A percentile compares a stretch with the other conserved stretches of the same genome.
phyloP scores from a whole-genome alignment of 768 basidiomycete species.

The Auriscalpium vulgare region DNA sequence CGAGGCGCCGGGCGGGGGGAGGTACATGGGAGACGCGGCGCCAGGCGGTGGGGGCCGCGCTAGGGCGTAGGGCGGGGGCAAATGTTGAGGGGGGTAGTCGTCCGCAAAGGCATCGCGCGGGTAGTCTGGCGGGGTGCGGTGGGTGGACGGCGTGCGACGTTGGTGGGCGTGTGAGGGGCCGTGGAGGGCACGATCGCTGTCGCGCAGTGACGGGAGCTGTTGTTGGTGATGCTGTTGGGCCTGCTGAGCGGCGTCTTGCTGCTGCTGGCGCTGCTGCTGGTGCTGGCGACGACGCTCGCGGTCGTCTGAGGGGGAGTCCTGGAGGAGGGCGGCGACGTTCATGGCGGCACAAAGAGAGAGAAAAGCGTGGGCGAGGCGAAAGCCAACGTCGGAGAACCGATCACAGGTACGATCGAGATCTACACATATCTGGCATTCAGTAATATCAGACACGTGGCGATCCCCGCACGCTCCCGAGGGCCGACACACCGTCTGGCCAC shows the following conservation, averaged over 20 bases:
- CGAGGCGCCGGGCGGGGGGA: conserved; percentile 2
- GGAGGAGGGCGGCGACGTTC: conserved; percentile 64
- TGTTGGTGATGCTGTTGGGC: conserved; percentile 22
- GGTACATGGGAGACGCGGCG: conserved; percentile 11
- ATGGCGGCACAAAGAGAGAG: conserved; percentile 28
- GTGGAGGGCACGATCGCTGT: conserved; percentile 18
- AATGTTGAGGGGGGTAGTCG: conserved; percentile 4
- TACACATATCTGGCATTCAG: not conserved
- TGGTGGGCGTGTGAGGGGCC: conserved; percentile 11
- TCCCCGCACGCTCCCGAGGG: too few relatives aligned
- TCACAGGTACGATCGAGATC: not conserved
- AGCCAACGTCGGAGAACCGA: not conserved
- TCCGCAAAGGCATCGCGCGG: conserved; percentile 10
- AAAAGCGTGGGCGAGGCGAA: not conserved
- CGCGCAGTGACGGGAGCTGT: conserved; percentile 18
- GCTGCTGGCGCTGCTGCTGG: conserved; percentile 20
- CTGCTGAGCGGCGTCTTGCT: conserved; percentile 5
- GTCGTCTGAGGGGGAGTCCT: conserved; percentile 62
- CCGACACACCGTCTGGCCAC: too few relatives aligned
- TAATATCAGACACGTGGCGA: too few relatives aligned
- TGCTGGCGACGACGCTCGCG: conserved; percentile 23
- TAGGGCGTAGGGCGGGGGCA: conserved; percentile 7
- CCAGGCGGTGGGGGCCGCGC: conserved; percentile 17
- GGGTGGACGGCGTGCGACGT: conserved; percentile 12
- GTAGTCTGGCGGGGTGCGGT: conserved; percentile 10